Conservation (phyloP, 768 basidiomycete species). For the Boletus sp. region DNA sequence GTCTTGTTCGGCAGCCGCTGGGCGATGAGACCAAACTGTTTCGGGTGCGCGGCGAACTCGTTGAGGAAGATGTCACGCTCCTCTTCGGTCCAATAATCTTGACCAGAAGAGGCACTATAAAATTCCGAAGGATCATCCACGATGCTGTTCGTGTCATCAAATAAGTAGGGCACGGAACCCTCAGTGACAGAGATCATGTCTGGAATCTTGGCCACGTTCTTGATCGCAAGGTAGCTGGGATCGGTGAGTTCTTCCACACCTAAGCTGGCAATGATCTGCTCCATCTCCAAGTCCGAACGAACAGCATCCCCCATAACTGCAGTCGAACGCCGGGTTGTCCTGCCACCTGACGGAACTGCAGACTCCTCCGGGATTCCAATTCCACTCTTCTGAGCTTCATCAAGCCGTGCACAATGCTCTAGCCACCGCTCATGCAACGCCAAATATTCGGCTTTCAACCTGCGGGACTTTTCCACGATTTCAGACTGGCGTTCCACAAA, state of each 20-base stretch:
- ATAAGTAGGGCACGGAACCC: slow-evolving; percentile 58
- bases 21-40: slow-evolving; percentile 94
- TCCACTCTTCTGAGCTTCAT: slow-evolving; percentile 41
- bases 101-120: slow-evolving; percentile 68
- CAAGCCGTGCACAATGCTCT: slow-evolving; percentile 64
- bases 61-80: slow-evolving; percentile 78
- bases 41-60: slow-evolving; percentile 81
- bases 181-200: slow-evolving; percentile 80
- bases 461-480: slow-evolving; percentile 51
- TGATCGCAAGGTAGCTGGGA: slow-evolving; percentile 79
- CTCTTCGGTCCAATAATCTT: slow-evolving; percentile 82
- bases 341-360: slow-evolving; percentile 38
- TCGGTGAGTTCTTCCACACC: slow-evolving; percentile 93
- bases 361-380: slow-evolving; percentile 36
- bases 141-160: slow-evolving; percentile 82
- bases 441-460: slow-evolving; percentile 64
- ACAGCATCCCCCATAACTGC: slow-evolving; percentile 81
- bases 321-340: slow-evolving; percentile 72
- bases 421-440: slow-evolving; percentile 69
- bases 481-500: slow-evolving; percentile 51
- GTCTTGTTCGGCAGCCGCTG: slow-evolving; percentile 79
- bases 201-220: slow-evolving; percentile 83
- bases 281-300: slow-evolving; percentile 93
- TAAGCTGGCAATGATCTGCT: slow-evolving; percentile 92
- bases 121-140: slow-evolving; percentile 76